Evolutionary conservation across 495 filamentous ascomycete species (phyloP).

Genomic region (Tetracladium setigerum): DNA sequence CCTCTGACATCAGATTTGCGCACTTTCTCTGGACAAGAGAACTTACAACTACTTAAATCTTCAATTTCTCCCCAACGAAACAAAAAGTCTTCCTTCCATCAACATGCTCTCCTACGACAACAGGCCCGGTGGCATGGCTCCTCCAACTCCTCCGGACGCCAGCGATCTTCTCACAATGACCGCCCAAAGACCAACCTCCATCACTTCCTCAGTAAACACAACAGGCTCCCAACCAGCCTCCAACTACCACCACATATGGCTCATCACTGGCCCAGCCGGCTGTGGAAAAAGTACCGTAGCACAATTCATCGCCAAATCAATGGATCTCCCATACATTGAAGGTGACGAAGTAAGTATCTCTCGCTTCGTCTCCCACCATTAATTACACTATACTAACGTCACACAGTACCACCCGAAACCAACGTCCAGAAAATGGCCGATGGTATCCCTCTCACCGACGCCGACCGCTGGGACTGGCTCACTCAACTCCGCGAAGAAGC

Average conservation of each 20-base stretch:
- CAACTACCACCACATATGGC: constrained; percentile 77
- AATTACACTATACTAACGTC: constrained; percentile 13
- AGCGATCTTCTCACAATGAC: too few species aligned
- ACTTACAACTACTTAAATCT: too few species aligned
- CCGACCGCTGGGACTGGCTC: constrained; percentile 98
- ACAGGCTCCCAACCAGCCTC: constrained; percentile 4
- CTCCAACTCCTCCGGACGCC: too few species aligned
- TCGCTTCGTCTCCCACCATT: neutral
- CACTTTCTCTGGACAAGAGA: too few species aligned
- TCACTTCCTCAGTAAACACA: too few species aligned
- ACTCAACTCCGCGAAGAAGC: constrained; percentile 79
- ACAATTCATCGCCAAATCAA: constrained; percentile 59
- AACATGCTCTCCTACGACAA: too few species aligned
- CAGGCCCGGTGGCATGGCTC: too few species aligned
- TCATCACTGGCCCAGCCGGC: constrained; percentile 95
- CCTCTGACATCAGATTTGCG: too few species aligned
- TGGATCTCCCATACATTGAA: constrained; percentile 80
- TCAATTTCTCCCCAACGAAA: too few species aligned
- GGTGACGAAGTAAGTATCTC: constrained; percentile 77
- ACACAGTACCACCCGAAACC: constrained; percentile 73
- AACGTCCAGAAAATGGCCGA: constrained; percentile 94
- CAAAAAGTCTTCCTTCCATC: too few species aligned
- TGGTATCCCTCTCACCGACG: constrained; percentile 84
- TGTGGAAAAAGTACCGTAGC: constrained; percentile 96
- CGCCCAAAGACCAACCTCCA: too few species aligned